phyloP scores from a whole-genome alignment of 495 filamentous ascomycete species.

The Parmelia sp. region DNA sequence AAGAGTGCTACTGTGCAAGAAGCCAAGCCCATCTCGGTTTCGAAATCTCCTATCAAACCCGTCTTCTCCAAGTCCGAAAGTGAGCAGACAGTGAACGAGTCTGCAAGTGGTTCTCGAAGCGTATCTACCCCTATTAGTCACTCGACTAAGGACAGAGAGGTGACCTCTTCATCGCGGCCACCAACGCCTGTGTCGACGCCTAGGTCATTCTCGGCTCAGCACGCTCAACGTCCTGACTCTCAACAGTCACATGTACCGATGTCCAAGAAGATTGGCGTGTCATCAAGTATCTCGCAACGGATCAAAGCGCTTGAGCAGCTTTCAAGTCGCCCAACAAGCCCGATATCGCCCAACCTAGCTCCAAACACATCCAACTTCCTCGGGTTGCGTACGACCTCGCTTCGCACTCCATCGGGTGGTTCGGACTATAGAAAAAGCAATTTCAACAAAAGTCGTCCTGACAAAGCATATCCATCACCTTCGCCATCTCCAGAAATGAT shows the following conservation, averaged over 20 bases:
- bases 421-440: conserved; percentile 28
- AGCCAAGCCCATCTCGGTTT: conserved; percentile 74
- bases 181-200: conserved; percentile 19
- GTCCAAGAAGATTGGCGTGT: conserved; percentile 73
- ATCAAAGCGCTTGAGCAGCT: conserved; percentile 81
- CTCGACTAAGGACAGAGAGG: conserved; percentile 14
- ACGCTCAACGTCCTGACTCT: conserved; percentile 10
- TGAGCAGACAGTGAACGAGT: conserved; percentile 32
- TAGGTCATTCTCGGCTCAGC: conserved; percentile 25
- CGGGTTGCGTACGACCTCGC: conserved; percentile 37
- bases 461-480: conserved; percentile 28
- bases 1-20: conserved; percentile 75
- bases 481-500: conserved; percentile 25
- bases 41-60: conserved; percentile 73
- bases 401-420: conserved; percentile 13
- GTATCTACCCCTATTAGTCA: conserved; percentile 37
- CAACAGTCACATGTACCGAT: conserved; percentile 34
- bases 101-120: conserved; percentile 41
- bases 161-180: conserved; percentile 35
- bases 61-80: conserved; percentile 47
- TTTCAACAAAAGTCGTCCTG: conserved; percentile 29
- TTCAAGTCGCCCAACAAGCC: conserved; percentile 45
- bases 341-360: conserved; percentile 23
- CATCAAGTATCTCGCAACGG: conserved; percentile 79
- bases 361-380: conserved; percentile 32